Percentiles rank a stretch among this genome's conserved stretches.
These are phyloP conservation scores for Mycena galericulata DNA, from an alignment of 768 basidiomycete species.

Conservation along the genomic window DNA sequence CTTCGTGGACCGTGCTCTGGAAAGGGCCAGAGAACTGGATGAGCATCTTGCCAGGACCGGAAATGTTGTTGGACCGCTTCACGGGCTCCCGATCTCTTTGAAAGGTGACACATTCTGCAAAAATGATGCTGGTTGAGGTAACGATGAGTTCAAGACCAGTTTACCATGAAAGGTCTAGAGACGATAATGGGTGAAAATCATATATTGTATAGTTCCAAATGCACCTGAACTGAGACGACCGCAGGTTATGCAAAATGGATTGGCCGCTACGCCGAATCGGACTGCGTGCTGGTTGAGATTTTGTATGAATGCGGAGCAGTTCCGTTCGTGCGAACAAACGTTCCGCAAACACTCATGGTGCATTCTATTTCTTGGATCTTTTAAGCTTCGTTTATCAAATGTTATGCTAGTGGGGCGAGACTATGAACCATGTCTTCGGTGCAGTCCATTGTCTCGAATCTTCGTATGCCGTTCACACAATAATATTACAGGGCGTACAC, in stretches of 20 bases:
- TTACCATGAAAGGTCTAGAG: slow-evolving; percentile 71
- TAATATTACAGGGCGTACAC: slow-evolving; percentile 53
- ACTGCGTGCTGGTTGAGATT: slow-evolving; percentile 66
- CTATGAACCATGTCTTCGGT: slow-evolving; percentile 69
- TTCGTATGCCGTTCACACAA: too few species aligned
- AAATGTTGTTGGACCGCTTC: slow-evolving; percentile 60
- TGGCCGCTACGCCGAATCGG: slow-evolving; percentile 56
- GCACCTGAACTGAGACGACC: neutral
- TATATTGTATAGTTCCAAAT: neutral
- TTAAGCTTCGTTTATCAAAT: slow-evolving; percentile 6
- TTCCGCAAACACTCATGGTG: slow-evolving; percentile 68
- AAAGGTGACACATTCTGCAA: slow-evolving; percentile 42
- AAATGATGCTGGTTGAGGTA: neutral
- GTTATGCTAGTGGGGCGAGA: slow-evolving; percentile 65
- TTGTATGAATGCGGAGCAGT: slow-evolving; percentile 68
- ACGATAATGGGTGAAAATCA: slow-evolving; percentile 48
- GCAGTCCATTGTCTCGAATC: too few species aligned
- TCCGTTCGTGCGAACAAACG: slow-evolving; percentile 67
- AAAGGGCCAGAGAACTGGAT: slow-evolving; percentile 63
- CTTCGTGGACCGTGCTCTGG: slow-evolving; percentile 63
- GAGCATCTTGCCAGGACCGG: slow-evolving; percentile 58
- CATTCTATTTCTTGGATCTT: neutral
- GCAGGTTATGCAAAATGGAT: slow-evolving; percentile 68
- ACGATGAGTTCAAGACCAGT: slow-evolving; percentile 57
- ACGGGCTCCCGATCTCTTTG: slow-evolving; percentile 61